Evolutionary conservation across 1,139 yeast species (phyloP), one percentile per base, ranked within the genome.

Genomic region (Pichia kudriavzevii): DNA sequence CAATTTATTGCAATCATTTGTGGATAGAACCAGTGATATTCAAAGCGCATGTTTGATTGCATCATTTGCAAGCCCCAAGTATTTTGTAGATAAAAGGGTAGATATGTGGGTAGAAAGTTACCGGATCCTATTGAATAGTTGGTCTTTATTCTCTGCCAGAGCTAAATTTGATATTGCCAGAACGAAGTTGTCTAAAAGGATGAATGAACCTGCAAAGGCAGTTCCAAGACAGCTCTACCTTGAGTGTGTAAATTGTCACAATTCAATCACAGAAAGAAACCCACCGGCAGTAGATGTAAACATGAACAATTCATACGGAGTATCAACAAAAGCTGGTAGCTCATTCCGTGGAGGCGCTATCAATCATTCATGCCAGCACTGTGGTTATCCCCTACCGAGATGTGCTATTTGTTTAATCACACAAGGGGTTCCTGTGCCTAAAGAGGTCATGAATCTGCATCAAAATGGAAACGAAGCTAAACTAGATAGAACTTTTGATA

Each of bases 1-100:
- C 19, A 84, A 84, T 52, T 65, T 91, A 32, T 58, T 91, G 23
- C 96, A 88, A 56, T 74, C 87, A 2, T 91, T 82, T 57, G 94
- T 88, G 28, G 93, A 87, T 53, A 68, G 91, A 48, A 84, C 95
- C 0, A 75, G 87, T 40, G 98, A 91, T 56, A 83, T 88, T 2
- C 98, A 91, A 58, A 87, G 95, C 0, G 96, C 95, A 0, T 79
- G 95, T 0, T 60, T 88, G 33, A 75, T 88, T 9, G 72, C 85
- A 0, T 68, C 88, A 2, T 84, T 73, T 60, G 94, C 87, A 1
- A 78, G 80, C 35, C 96, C 97, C 0, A 64, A 91, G 41, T 87
- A 82, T 53, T 83, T 88, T 53, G 58, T 59, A 12, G 95, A 85
- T 52, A 60, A 58, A 3, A 61, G 94, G 40, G 84, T 79, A 2